These are phyloP conservation scores for Cicer chorassanicum DNA, from an alignment of 306 rosid species.

Conservation along the genomic window DNA sequence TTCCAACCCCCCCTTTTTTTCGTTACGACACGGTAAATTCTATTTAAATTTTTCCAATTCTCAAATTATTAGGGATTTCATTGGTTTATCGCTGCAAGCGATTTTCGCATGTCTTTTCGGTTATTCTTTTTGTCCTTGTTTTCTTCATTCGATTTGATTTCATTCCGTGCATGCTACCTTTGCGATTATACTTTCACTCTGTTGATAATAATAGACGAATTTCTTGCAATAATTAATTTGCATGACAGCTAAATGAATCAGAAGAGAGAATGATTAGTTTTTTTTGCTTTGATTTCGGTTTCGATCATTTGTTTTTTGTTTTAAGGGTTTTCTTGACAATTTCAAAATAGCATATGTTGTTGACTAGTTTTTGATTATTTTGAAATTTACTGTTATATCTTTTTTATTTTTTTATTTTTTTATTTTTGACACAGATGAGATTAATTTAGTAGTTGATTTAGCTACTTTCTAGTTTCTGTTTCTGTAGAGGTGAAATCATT, in stretches of 20 bases:
- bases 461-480: no score
- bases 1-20: background rate
- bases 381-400: no score
- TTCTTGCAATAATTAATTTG: no score
- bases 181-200: background rate
- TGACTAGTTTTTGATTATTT: no score
- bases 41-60: constrained; percentile 5
- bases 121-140: background rate
- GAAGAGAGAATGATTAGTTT: no score
- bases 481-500: background rate
- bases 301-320: no score
- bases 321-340: no score
- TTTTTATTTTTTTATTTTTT: background rate
- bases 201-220: background rate
- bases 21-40: background rate
- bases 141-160: background rate
- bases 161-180: background rate
- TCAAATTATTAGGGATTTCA: background rate
- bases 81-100: background rate
- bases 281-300: no score
- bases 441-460: background rate
- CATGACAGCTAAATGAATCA: no score
- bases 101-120: background rate
- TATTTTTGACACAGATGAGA: background rate
- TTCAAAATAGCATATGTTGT: no score